Percentiles rank a stretch among this genome's conserved stretches.
Conservation (phyloP, 352 stramenopile genomes). For the Phytophthora chlamydospora region DNA sequence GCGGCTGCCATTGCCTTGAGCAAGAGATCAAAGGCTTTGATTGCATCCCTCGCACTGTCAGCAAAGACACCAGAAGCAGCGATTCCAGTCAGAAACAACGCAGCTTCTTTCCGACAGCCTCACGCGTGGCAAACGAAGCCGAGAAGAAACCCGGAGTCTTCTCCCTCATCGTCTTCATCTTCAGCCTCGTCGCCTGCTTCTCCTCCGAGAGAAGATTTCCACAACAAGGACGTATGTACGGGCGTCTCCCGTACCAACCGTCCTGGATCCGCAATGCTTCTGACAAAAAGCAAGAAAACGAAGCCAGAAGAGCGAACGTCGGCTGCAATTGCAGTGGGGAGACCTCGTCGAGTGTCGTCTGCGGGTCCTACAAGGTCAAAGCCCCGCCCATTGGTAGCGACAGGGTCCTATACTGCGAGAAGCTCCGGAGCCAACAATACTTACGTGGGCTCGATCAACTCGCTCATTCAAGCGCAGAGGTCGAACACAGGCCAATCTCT, state of each 20-base stretch:
- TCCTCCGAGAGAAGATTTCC: slow-evolving; percentile 5
- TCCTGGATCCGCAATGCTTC: slow-evolving; percentile 26
- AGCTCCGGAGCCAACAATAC: slow-evolving; percentile 16
- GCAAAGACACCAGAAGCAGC: slow-evolving; percentile 3
- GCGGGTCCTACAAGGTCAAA: slow-evolving; percentile 22
- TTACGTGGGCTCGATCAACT: slow-evolving; percentile 70
- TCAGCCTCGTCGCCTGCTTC: slow-evolving; percentile 24
- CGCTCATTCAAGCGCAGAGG: slow-evolving; percentile 68
- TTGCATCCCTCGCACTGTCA: slow-evolving; percentile 36
- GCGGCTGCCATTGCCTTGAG: slow-evolving; percentile 41
- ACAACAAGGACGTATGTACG: slow-evolving; percentile 6
- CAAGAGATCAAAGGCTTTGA: slow-evolving; percentile 49
- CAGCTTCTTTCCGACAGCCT: slow-evolving; percentile 6
- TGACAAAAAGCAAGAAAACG: slow-evolving; percentile 22
- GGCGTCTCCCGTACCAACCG: slow-evolving; percentile 21
- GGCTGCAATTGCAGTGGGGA: slow-evolving; percentile 1
- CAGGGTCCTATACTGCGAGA: slow-evolving; percentile 24
- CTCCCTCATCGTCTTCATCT: slow-evolving; percentile 31
- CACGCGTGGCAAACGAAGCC: slow-evolving; percentile 27
- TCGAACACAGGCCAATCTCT: slow-evolving; percentile 52
- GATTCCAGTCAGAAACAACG: not conserved
- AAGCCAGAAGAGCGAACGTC: slow-evolving; percentile 1
- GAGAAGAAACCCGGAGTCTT: slow-evolving; percentile 21
- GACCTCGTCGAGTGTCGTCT: slow-evolving; percentile 27
- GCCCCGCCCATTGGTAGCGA: slow-evolving; percentile 2